Evolutionary conservation across 768 basidiomycete genomes (phyloP), one percentile per base, ranked within the genome.

Genomic region (Sistotremastrum niveocremeum): DNA sequence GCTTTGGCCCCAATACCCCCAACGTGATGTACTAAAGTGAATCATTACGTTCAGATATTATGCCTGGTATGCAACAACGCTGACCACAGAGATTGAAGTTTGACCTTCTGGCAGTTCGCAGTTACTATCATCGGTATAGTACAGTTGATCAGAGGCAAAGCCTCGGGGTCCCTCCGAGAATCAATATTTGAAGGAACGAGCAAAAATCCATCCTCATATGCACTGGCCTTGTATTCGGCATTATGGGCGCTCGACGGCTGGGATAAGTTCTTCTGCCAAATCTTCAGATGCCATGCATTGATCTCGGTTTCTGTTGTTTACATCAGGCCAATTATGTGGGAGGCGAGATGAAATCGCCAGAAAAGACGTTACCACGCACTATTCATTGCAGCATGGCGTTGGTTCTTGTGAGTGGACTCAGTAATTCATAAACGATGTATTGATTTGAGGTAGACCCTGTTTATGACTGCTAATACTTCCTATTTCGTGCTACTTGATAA

Each of bases 241-340:
- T 65, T 98, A 4, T 97, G 85, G 88, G 91, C 91, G 2, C 91
- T 88, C 52, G 91, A 91, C 60, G 94, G 94, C 1, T 99, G 91
- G 91, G 93, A 93, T 20, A 20, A 20, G 20, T 20, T 20, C 20
- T 20, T 20, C 20, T 49, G 57, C 58, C 40, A 58, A 57, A 33
- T 10, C 37, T 38, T 10, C 10, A 10, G 37, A 38, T 10, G 12
- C 37, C 10, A 12, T 38, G 10, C 12, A 10, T 38, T 38, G 37
- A 38, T 10, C 10, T 38, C 10, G 12, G 10, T 12, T 38, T 38
- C 12, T 10, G 12, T 12, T 10, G 10, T 10, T 12, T 10, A 38
- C 37, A 20, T 56, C 84, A 86, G 62, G 81, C 76, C 31, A 91
- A 89, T 58, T 94, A 84, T 51, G 86, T 97, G 10, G 86, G 84